Base-by-base conservation (phyloP, 2,329 filamentous ascomycete genomes). In the Colletotrichum sp. region DNA sequence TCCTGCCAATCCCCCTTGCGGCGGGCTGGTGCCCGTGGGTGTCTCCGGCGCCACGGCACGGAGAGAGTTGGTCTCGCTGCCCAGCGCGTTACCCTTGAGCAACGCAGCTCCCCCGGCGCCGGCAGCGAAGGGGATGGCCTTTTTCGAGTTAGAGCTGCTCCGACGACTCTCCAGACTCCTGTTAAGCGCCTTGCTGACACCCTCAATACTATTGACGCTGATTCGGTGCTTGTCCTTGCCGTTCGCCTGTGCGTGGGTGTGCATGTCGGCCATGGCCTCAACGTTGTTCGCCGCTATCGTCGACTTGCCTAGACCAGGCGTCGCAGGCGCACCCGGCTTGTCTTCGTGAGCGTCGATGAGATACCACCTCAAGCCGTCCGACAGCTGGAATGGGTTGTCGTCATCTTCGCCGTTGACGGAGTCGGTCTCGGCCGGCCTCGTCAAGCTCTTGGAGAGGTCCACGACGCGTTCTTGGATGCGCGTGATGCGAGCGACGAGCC, bases 341-440 rank as follows among this genome's bases (percentile, higher is more conserved):
- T 99, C 97, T 85, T 99, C 97, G 3, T 92, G 90, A 0, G 97
- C 97, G 82, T 99, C 96, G 43, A 99, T 93, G 8, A 99, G 90
- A 84, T 98, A 98, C 97, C 97, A 99, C 39, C 96, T 93, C 64
- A 99, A 87, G 5, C 97, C 97, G 80, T 99, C 97, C 0, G 96
- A 98, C 15, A 99, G 89, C 80, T 98, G 96, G 83, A 99, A 99
- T 0, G 97, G 97, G 81, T 99, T 99, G 78, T 98, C 97, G 77
- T 98, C 96, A 78, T 98, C 95, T 55, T 93, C 92, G 58, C 70
- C 74, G 66, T 88, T 88, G 39, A 87, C 80, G 2, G 89, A 89
- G 74, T 89, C 89, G 2, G 86, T 87, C 76, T 90, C 89, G 22
- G 82, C 86, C 78, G 79, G 81, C 61, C 79, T 76, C 43, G 79